Evolutionary conservation across 306 rosid genomes (phyloP), one percentile per base, ranked within the genome.

Genomic region (Rubus parviflorus): DNA sequence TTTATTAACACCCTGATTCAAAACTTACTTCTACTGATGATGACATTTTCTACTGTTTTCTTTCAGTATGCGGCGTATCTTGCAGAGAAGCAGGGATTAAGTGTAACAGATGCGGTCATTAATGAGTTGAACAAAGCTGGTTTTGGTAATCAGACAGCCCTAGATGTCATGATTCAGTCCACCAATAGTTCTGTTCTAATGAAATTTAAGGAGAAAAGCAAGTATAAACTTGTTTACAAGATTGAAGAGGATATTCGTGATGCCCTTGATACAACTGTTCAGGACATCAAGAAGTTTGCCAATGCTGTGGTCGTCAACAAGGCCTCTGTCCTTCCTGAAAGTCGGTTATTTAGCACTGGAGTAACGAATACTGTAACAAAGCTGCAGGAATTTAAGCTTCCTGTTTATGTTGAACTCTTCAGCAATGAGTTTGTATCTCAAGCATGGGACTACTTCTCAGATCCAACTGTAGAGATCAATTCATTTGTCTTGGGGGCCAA

Each of bases 391-490:
- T 54, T 53, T 10, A 86, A 91, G 58, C 88, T 96, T 83, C 77
- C 90, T 6, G 90, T 96, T 68, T 96, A 88, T 45, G 97, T 87
- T 11, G 94, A 89, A 85, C 74, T 78, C 77, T 96, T 96, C 86
- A 89, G 88, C 90, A 93, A 96, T 72, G 99, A 96, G 90, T 96
- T 89, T 77, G 84, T 84, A 56, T 88, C 98, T 67, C 99, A 96
- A 80, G 86, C 94, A n/a, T 96, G 92, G 92, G 99, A 96, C 85
- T 92, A 85, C 89, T 90, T 87, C 90, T 88, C 96, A 6, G 99
- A 96, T 85, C 64, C 99, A 75, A 89, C 96, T 0, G 85, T 88
- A 64, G 98, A 96, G 89, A 83, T 96, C 80, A 92, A 92, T 85
- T 70, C 98, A 41, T 96, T 7, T 78, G 72, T 85, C 78, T 4